phyloP scores from a whole-genome alignment of 108 stramenopile species.

The Craspedostauros australis region DNA sequence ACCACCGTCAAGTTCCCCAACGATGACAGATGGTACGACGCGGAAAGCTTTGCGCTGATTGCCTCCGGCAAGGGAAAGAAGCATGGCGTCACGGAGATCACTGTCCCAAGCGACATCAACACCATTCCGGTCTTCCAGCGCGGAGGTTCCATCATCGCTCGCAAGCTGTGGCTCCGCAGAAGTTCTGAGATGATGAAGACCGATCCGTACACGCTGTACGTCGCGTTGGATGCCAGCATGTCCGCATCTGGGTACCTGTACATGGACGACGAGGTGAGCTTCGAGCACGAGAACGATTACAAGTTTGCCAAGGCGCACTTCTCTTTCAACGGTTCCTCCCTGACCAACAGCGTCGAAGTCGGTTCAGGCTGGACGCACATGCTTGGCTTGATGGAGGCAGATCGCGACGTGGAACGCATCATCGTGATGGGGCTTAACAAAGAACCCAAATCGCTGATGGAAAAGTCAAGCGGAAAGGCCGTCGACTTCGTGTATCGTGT shows the following conservation, averaged over 20 bases:
- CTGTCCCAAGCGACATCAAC: slow-evolving; percentile 75
- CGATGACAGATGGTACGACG: slow-evolving; percentile 81
- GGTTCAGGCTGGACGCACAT: slow-evolving; percentile 38
- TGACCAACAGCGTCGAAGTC: slow-evolving; percentile 30
- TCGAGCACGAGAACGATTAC: slow-evolving; percentile 55
- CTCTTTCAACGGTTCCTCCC: slow-evolving; percentile 19
- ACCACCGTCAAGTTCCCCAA: slow-evolving; percentile 75
- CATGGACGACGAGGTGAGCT: slow-evolving; percentile 95
- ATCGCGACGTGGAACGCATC: slow-evolving; percentile 68
- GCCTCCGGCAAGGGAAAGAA: slow-evolving; percentile 25
- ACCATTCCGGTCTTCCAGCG: slow-evolving; percentile 90
- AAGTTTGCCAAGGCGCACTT: slow-evolving; percentile 65
- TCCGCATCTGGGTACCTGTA: slow-evolving; percentile 82
- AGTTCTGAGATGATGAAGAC: slow-evolving; percentile 79
- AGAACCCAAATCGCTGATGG: slow-evolving; percentile 29
- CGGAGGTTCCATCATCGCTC: slow-evolving; percentile 84
- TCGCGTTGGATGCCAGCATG: slow-evolving; percentile 72
- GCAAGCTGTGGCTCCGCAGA: slow-evolving; percentile 92
- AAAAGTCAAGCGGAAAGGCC: slow-evolving; percentile 3
- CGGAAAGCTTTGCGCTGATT: slow-evolving; percentile 59
- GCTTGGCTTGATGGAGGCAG: slow-evolving; percentile 16
- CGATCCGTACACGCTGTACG: slow-evolving; percentile 96
- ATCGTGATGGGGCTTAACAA: slow-evolving; percentile 67
- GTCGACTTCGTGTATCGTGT: slow-evolving; percentile 40
- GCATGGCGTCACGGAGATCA: slow-evolving; percentile 24